A percentile compares a stretch with the other conserved stretches of the same genome.
phyloP scores from a whole-genome alignment of 2,329 filamentous ascomycete genomes.

The Bipolaris cookei region DNA sequence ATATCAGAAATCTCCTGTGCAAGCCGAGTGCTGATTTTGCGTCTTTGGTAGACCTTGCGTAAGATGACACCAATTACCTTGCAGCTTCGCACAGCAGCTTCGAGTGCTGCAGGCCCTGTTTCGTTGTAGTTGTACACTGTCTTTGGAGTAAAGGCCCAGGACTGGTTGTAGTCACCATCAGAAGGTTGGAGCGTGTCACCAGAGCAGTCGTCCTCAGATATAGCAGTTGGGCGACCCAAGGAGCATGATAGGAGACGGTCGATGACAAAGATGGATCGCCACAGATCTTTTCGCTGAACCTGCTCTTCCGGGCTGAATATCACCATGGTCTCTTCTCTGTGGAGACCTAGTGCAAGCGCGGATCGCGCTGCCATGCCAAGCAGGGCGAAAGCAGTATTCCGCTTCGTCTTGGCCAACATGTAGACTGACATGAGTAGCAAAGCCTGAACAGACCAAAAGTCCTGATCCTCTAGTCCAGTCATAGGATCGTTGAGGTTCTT shows the following conservation, averaged over 20 bases:
- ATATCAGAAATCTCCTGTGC: constrained; percentile 64
- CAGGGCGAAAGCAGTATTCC: constrained; percentile 68
- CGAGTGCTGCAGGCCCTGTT: constrained; percentile 54
- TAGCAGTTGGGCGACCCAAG: constrained; percentile 66
- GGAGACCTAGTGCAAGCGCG: constrained; percentile 67
- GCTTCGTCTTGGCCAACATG: constrained; percentile 65
- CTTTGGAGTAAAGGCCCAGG: constrained; percentile 21
- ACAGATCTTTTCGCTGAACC: constrained; percentile 62
- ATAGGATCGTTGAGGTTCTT: constrained; percentile 59
- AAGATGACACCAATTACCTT: constrained; percentile 65
- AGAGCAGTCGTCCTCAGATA: constrained; percentile 68
- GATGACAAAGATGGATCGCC: constrained; percentile 69
- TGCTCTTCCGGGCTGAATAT: constrained; percentile 59
- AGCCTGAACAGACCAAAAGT: constrained; percentile 70
- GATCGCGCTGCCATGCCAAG: constrained; percentile 67
- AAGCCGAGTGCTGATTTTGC: constrained; percentile 63
- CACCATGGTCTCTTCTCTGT: constrained; percentile 64
- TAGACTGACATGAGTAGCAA: constrained; percentile 69
- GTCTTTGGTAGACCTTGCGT: constrained; percentile 65
- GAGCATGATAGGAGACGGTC: constrained; percentile 69
- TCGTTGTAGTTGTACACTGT: constrained; percentile 35
- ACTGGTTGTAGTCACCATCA: constrained; percentile 31
- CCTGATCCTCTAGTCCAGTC: constrained; percentile 64
- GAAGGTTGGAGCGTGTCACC: constrained; percentile 52
- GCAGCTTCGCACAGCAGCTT: constrained; percentile 64